Evolutionary conservation across 179 eudicot species (phyloP).

Genomic region (Sideroxylon spinosum): DNA sequence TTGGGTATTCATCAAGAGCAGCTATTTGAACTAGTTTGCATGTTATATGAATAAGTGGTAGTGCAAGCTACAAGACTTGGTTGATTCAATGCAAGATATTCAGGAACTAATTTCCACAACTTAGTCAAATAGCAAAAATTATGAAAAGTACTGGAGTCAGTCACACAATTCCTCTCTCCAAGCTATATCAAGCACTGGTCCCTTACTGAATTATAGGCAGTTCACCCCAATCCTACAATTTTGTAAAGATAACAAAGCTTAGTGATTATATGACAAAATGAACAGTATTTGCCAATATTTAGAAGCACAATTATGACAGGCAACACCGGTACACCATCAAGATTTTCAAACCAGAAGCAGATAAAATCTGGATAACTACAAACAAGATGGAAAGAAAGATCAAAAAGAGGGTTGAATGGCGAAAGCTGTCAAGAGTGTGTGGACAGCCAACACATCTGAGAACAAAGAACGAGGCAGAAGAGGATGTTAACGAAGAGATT

Average conservation of each 20-base stretch:
- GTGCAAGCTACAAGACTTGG: too few species aligned
- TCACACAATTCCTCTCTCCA: too few species aligned
- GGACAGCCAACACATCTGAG: neutral
- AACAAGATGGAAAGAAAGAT: neutral
- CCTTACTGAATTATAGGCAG: too few species aligned
- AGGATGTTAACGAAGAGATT: neutral
- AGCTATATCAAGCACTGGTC: too few species aligned
- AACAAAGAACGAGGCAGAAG: neutral
- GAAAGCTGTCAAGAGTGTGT: neutral
- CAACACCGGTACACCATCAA: neutral
- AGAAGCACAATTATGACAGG: neutral
- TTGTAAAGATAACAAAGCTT: neutral
- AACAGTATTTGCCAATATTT: neutral
- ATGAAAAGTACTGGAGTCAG: too few species aligned
- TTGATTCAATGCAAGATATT: too few species aligned
- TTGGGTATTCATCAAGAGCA: too few species aligned
- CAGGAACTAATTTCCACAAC: too few species aligned
- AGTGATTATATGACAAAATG: neutral
- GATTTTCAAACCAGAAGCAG: conserved; percentile 2
- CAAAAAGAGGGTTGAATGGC: neutral
- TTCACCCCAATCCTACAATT: too few species aligned
- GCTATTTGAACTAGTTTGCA: too few species aligned
- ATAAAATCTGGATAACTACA: neutral
- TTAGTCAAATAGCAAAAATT: too few species aligned
- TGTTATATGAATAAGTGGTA: too few species aligned